Conservation (phyloP, 2,329 filamentous ascomycete genomes). For the Passalora sequoiae region DNA sequence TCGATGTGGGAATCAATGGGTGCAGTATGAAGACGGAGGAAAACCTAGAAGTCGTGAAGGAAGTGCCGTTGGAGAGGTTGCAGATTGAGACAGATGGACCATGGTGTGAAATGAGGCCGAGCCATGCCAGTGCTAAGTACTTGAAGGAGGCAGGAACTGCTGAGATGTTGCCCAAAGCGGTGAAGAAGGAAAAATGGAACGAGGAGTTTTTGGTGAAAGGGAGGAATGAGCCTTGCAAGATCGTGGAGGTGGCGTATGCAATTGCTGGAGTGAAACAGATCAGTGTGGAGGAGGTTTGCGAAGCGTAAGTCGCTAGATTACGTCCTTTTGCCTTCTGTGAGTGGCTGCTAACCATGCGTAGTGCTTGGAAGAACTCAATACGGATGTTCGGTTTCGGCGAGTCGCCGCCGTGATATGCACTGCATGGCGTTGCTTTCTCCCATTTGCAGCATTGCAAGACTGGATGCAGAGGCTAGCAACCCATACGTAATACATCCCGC, state of each 20-base stretch:
- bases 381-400: slow-evolving; percentile 70
- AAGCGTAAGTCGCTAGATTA: slow-evolving; percentile 53
- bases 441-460: background rate
- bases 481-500: background rate
- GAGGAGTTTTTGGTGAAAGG: slow-evolving; percentile 88
- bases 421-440: no score
- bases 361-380: slow-evolving; percentile 74
- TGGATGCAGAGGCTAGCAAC: background rate
- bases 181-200: slow-evolving; percentile 95
- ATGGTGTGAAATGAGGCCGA: slow-evolving; percentile 90
- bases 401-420: slow-evolving; percentile 10
- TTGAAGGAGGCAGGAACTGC: slow-evolving; percentile 52
- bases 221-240: slow-evolving; percentile 85
- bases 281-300: slow-evolving; percentile 72
- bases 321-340: slow-evolving; percentile 16
- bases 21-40: slow-evolving; percentile 93
- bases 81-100: slow-evolving; percentile 97
- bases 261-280: slow-evolving; percentile 82
- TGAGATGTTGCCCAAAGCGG: slow-evolving; percentile 67
- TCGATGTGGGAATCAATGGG: slow-evolving; percentile 93
- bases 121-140: slow-evolving; percentile 76
- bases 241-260: slow-evolving; percentile 80
- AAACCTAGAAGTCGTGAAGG: slow-evolving; percentile 77
- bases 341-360: slow-evolving; percentile 29
- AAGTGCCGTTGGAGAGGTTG: slow-evolving; percentile 70